A percentile compares a stretch with the other conserved stretches of the same genome.
These are phyloP conservation scores for Sporisorium graminicola DNA, from an alignment of 1,284 basidiomycete genomes.

Conservation along the genomic window DNA sequence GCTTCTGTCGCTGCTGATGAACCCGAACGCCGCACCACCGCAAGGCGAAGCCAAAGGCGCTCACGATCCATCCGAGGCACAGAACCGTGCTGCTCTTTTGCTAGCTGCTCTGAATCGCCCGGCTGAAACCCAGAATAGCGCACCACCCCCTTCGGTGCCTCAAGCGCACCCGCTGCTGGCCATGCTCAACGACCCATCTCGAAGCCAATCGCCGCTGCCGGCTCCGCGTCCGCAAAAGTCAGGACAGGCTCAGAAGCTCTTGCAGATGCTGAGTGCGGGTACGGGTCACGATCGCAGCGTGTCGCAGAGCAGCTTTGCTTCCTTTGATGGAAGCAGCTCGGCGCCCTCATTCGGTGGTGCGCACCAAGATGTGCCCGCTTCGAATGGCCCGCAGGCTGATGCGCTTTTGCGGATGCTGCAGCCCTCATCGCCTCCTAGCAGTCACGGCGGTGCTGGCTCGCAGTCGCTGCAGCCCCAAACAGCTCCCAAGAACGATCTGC, in stretches of 20 bases:
- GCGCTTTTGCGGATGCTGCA: constrained; percentile 44
- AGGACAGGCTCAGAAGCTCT: constrained; percentile 52
- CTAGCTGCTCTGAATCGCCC: constrained; percentile 42
- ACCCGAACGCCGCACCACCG: constrained; percentile 15
- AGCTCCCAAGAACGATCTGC: constrained; percentile 40
- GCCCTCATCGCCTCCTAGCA: constrained; percentile 15
- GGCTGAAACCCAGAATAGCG: background rate
- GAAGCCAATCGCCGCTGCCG: constrained; percentile 56
- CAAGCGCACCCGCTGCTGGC: constrained; percentile 34
- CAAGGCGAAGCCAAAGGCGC: constrained; percentile 12
- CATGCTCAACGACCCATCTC: constrained; percentile 45
- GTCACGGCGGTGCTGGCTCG: background rate
- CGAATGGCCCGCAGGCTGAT: constrained; percentile 26
- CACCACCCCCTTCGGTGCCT: constrained; percentile 2
- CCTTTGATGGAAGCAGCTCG: constrained; percentile 23
- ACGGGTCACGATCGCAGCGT: constrained; percentile 32
- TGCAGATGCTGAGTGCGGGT: constrained; percentile 55
- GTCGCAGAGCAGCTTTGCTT: constrained; percentile 44
- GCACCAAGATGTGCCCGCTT: constrained; percentile 19
- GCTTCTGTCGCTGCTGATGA: constrained; percentile 49
- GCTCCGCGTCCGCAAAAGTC: constrained; percentile 57
- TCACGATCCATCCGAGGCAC: constrained; percentile 13
- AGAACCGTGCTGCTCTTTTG: constrained; percentile 33
- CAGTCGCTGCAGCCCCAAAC: constrained; percentile 26
- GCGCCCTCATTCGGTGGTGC: constrained; percentile 8